Conservation (phyloP, 1,139 yeast genomes). For the Pichia sp. region DNA sequence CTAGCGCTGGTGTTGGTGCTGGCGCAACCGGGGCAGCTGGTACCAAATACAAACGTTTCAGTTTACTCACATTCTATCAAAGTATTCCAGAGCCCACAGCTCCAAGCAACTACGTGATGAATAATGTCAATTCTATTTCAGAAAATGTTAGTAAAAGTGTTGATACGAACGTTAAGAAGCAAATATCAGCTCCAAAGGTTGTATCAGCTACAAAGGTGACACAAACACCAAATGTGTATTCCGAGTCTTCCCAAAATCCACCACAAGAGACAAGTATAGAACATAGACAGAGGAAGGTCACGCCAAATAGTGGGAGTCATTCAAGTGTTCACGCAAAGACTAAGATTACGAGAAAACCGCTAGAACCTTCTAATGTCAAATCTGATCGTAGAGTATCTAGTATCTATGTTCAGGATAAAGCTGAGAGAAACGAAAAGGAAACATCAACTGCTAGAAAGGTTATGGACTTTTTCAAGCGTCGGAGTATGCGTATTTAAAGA, state of each 20-base stretch:
- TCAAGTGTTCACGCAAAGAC: background rate
- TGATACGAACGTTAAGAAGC: background rate
- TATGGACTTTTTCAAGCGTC: slow-evolving; percentile 75
- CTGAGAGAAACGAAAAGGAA: slow-evolving; percentile 36
- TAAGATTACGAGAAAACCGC: slow-evolving; percentile 31
- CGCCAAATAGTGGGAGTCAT: slow-evolving; percentile 4
- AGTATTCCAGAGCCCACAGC: slow-evolving; percentile 23
- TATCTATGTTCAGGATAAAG: slow-evolving; percentile 7
- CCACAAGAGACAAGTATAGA: background rate
- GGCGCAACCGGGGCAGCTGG: slow-evolving; percentile 3
- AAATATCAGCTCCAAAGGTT: too few relatives aligned
- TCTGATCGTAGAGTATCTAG: slow-evolving; percentile 17
- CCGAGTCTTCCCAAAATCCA: background rate
- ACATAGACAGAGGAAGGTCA: slow-evolving; percentile 5
- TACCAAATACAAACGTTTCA: slow-evolving; percentile 38
- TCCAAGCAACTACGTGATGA: slow-evolving; percentile 8
- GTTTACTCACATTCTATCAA: slow-evolving; percentile 48
- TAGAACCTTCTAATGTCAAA: slow-evolving; percentile 39
- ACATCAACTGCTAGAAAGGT: slow-evolving; percentile 74
- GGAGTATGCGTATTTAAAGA: slow-evolving; percentile 46
- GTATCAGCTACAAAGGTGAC: background rate
- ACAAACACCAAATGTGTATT: background rate
- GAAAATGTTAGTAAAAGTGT: background rate
- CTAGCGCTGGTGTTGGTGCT: too few relatives aligned
- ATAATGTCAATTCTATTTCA: slow-evolving; percentile 3